These are phyloP conservation scores for Tylopilus felleus DNA, from an alignment of 768 basidiomycete species.

Conservation along the genomic window DNA sequence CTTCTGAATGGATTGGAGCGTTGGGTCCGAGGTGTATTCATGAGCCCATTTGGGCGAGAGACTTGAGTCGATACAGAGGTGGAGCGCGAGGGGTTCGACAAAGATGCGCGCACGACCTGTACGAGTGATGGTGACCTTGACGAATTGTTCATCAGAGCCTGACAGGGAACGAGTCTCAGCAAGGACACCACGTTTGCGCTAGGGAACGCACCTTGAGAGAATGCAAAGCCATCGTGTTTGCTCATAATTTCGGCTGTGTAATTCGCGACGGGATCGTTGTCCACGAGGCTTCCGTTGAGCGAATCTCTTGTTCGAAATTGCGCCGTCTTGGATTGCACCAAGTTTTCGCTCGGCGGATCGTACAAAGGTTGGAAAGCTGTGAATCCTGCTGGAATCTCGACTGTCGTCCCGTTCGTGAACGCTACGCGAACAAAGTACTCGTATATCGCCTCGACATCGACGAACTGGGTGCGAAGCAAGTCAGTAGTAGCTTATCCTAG, in stretches of 20 bases:
- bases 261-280: neutral
- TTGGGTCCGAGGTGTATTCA: neutral
- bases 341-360: neutral
- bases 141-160: neutral
- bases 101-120: neutral
- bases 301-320: neutral
- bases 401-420: neutral
- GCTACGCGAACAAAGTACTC: neutral
- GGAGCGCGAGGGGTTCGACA: neutral
- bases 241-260: neutral
- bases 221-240: neutral
- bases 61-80: neutral
- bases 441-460: neutral
- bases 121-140: neutral
- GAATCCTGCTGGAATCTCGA: neutral
- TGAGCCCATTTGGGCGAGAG: neutral
- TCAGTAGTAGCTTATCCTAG: neutral
- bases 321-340: neutral
- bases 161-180: neutral
- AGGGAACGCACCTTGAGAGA: neutral
- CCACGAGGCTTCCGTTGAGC: neutral
- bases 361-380: constrained; percentile 1
- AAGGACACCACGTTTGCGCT: neutral
- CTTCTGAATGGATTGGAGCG: neutral
- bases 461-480: neutral